Conservation (phyloP, 257 asterid species). For the Fraxinus americana region DNA sequence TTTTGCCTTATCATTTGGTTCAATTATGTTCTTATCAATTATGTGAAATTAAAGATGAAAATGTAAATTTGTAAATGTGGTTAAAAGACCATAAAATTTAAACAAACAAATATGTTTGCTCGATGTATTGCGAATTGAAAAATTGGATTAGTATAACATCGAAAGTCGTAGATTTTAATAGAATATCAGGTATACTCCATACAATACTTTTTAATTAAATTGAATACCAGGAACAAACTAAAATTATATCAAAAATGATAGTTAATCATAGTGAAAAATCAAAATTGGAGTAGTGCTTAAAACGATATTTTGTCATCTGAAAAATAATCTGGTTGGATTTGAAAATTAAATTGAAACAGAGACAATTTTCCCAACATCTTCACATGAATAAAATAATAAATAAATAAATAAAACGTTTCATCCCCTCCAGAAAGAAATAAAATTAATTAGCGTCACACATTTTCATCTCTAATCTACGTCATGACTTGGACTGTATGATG, state of each 20-base stretch:
- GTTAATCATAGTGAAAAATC: not conserved
- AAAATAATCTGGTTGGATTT: not conserved
- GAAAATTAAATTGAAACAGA: not conserved
- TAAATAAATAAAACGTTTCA: not conserved
- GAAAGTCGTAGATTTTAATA: too few relatives aligned
- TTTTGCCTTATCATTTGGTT: not conserved
- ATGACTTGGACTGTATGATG: not conserved
- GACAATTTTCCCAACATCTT: not conserved
- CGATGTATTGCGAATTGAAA: not conserved
- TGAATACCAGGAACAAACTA: too few relatives aligned
- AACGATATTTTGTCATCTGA: not conserved
- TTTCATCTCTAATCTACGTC: not conserved
- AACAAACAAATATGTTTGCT: too few relatives aligned
- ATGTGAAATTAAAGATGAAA: not conserved
- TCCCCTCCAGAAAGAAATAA: not conserved
- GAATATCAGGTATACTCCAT: too few relatives aligned
- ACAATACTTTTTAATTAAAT: too few relatives aligned
- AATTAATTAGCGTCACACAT: not conserved
- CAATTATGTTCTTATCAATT: not conserved
- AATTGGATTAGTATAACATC: too few relatives aligned
- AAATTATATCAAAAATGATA: too few relatives aligned
- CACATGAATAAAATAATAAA: not conserved
- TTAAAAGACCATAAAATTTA: not conserved
- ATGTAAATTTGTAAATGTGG: not conserved
- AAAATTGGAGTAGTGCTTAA: not conserved